Evolutionary conservation across 495 filamentous ascomycete genomes (phyloP).

Genomic region (Chaetomium tenue): DNA sequence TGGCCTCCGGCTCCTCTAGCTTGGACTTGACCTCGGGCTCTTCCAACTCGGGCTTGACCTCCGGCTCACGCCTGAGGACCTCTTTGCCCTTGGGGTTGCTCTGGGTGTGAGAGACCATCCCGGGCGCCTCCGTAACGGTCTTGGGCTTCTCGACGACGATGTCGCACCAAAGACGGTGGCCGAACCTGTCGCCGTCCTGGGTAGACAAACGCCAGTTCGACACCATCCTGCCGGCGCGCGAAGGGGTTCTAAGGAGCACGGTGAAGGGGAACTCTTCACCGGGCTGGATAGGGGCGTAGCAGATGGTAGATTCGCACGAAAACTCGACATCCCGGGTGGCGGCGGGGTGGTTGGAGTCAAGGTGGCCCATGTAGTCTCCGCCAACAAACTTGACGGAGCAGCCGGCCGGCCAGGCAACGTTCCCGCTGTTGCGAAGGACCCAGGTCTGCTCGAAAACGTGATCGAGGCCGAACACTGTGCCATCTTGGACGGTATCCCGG

Average conservation of each 20-base stretch:
- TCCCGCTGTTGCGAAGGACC: constrained; percentile 85
- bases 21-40: constrained; percentile 7
- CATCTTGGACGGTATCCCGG: constrained; percentile 74
- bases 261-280: constrained; percentile 78
- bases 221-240: constrained; percentile 67
- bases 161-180: constrained; percentile 93
- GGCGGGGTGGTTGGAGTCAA: constrained; percentile 73
- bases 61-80: too few species aligned
- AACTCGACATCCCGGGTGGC: constrained; percentile 67
- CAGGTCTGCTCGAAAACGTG: constrained; percentile 84
- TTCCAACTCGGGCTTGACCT: too few species aligned
- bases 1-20: constrained; percentile 25
- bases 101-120: too few species aligned
- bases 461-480: constrained; percentile 64
- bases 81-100: too few species aligned
- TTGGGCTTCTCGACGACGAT: constrained; percentile 59
- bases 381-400: constrained; percentile 89
- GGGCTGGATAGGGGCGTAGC: constrained; percentile 62
- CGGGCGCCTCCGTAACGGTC: too few species aligned
- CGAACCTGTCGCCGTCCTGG: constrained; percentile 77
- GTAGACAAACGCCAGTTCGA: constrained; percentile 96
- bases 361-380: constrained; percentile 91
- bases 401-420: constrained; percentile 75
- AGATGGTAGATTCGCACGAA: constrained; percentile 77
- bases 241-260: constrained; percentile 77